These are phyloP conservation scores for Rhododendron vialii DNA, from an alignment of 148 eudicot genomes.

Conservation along the genomic window DNA sequence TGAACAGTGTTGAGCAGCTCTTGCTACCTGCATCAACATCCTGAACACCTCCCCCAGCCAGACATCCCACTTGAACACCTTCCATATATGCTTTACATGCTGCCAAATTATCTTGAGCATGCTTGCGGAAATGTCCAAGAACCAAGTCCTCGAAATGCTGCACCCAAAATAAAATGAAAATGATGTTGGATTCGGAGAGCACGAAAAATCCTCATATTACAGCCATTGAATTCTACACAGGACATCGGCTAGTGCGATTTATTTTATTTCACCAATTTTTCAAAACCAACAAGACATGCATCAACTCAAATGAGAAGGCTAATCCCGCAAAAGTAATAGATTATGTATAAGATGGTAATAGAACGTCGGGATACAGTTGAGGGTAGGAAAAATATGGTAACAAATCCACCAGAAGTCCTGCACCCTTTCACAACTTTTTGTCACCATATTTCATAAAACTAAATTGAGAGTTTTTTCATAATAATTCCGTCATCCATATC, in stretches of 20 bases:
- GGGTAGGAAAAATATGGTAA: background rate
- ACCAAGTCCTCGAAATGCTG: constrained; percentile 76
- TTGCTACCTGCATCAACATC: constrained; percentile 36
- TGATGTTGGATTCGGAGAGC: background rate
- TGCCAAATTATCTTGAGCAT: constrained; percentile 49
- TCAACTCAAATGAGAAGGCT: background rate
- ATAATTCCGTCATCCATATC: background rate
- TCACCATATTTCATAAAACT: background rate
- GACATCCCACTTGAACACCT: constrained; percentile 62
- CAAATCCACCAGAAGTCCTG: background rate
- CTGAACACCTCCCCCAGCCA: constrained; percentile 44
- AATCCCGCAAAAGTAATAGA: background rate
- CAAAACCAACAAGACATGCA: background rate
- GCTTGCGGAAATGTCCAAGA: constrained; percentile 59
- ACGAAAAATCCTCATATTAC: background rate
- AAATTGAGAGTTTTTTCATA: background rate
- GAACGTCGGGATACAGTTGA: background rate
- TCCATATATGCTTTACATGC: constrained; percentile 68
- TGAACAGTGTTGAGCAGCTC: constrained; percentile 32
- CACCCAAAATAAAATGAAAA: constrained; percentile 14
- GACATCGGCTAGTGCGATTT: background rate
- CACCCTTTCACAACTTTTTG: background rate
- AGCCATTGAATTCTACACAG: background rate
- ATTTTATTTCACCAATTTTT: background rate
- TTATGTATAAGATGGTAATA: background rate